Base-by-base conservation (phyloP, 192 early-diverging fungal species). In the Jimgerdemannia flammicorona region DNA sequence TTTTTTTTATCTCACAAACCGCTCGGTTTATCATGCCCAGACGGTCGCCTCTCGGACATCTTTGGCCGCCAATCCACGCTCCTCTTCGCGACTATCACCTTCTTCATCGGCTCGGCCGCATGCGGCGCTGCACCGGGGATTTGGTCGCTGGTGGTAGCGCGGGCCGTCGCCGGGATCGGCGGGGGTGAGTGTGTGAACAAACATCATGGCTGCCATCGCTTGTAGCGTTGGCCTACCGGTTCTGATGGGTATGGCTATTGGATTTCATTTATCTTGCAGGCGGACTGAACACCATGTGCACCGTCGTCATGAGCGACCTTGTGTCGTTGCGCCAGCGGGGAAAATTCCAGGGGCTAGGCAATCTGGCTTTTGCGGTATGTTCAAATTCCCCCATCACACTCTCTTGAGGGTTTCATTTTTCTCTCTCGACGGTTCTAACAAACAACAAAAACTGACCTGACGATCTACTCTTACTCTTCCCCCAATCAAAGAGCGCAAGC, bases 111-210 rank as follows among this genome's bases (percentile, higher is more conserved):
- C n/a, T 92, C 90, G 0, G 72, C 83, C 19, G 78, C 93, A 41
- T 95, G 93, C 73, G 94, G 91, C 74, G 80, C 84, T 18, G 87
- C 81, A 39, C 82, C 70, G n/a, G 67, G 64, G 64, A 70, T 84
- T 44, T 79, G 79, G 77, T 63, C 87, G 40, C 81, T 94, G n/a
- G 90, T 93, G 18, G 72, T 85, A 63, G 90, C 84, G 18, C 84
- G 94, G 59, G 92, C 84, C 44, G 84, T 96, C 77, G 90, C 91
- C 3, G 94, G 94, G 40, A 76, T 95, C 44, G 94, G 94, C 69
- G 88, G 86, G 66, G 89, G 85, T 72, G 19, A 10, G 67, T 68
- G 8, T 29, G 29, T 29, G 29, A 29, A 29, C 29, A 29, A 29
- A 29, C 29, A 29, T 29, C 29, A 29, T 29, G 29, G 29, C 1